Percentiles rank a stretch among this genome's conserved stretches.
phyloP scores from a whole-genome alignment of 2,329 filamentous ascomycete genomes.

The Capronia coronata region DNA sequence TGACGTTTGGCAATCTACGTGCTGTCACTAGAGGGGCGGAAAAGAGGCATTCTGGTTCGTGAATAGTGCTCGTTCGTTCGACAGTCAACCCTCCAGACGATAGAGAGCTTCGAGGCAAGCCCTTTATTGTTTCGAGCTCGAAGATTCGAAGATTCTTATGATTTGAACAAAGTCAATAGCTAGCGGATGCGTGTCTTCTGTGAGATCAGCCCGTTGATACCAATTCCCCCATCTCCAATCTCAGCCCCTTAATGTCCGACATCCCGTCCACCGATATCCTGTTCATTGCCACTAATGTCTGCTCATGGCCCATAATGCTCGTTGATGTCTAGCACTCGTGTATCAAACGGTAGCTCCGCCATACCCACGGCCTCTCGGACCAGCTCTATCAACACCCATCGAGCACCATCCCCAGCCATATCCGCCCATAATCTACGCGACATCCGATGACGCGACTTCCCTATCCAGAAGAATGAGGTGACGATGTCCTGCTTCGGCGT shows the following conservation, averaged over 20 bases:
- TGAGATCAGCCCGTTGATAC: no score
- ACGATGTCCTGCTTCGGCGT: no score
- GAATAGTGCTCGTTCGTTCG: no score
- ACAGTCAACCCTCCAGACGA: no score
- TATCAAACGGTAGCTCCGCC: neutral
- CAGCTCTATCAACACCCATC: neutral
- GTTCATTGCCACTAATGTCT: neutral
- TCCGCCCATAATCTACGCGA: neutral
- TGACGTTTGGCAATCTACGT: slow-evolving; percentile 80
- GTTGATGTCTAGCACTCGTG: neutral
- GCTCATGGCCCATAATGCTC: neutral
- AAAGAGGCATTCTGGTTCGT: slow-evolving; percentile 3
- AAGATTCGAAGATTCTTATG: no score
- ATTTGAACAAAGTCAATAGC: no score
- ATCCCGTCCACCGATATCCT: neutral
- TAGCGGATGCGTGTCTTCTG: no score
- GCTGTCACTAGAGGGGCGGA: slow-evolving; percentile 35
- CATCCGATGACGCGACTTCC: neutral
- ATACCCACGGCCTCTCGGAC: neutral
- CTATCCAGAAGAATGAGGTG: no score
- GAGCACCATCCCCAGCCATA: neutral
- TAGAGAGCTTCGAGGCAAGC: no score
- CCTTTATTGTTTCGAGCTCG: no score
- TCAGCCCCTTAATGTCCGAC: neutral
- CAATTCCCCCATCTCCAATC: neutral